These are phyloP conservation scores for Ophiocordyceps camponoti-floridani DNA, from an alignment of 2,329 filamentous ascomycete species.

Conservation along the genomic window DNA sequence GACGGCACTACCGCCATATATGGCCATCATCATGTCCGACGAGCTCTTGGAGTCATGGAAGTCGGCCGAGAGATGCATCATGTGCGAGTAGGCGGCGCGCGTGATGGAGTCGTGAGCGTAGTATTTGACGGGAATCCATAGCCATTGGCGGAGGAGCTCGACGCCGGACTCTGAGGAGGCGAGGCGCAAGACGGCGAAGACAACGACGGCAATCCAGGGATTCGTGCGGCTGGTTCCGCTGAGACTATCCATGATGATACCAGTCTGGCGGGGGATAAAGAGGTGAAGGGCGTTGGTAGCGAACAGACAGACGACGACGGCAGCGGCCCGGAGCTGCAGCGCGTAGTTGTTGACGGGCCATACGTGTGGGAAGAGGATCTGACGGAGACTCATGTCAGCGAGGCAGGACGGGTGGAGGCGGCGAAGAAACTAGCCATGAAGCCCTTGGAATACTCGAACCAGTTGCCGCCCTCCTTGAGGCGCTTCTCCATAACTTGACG, in stretches of 20 bases:
- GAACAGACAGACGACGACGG: slow-evolving; percentile 52
- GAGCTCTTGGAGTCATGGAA: slow-evolving; percentile 44
- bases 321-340: slow-evolving; percentile 49
- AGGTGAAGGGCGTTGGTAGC: slow-evolving; percentile 56
- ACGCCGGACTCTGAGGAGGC: slow-evolving; percentile 36
- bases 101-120: slow-evolving; percentile 36
- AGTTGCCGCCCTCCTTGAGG: slow-evolving; percentile 57
- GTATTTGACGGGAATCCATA: slow-evolving; percentile 40
- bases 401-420: no score
- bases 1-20: slow-evolving; percentile 33
- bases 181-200: slow-evolving; percentile 33
- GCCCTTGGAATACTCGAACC: slow-evolving; percentile 58
- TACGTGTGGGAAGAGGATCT: slow-evolving; percentile 62
- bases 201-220: slow-evolving; percentile 32
- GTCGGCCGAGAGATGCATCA: slow-evolving; percentile 41
- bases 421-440: slow-evolving; percentile 32
- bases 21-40: slow-evolving; percentile 38
- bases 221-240: slow-evolving; percentile 27
- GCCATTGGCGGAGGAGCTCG: slow-evolving; percentile 31
- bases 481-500: slow-evolving; percentile 47
- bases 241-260: slow-evolving; percentile 58
- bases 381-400: not conserved
- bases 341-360: slow-evolving; percentile 51
- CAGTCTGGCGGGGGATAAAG: slow-evolving; percentile 64
- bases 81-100: slow-evolving; percentile 37